Percentiles rank a stretch among this genome's conserved stretches.
phyloP scores from a whole-genome alignment of 2,329 filamentous ascomycete species.

The Aspergillus sp. region DNA sequence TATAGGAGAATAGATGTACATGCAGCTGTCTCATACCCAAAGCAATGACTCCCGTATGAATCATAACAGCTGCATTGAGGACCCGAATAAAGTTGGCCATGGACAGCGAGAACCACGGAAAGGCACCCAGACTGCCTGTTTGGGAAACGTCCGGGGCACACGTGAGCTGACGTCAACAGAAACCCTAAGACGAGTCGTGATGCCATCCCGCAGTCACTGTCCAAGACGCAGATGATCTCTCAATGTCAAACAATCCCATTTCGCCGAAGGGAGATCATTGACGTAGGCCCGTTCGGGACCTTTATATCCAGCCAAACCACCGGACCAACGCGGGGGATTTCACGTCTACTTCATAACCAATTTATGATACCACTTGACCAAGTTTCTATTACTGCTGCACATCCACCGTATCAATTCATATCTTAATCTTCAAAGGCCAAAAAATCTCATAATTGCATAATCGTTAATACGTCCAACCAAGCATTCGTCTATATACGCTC shows the following conservation, averaged over 20 bases:
- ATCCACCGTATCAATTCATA: not conserved
- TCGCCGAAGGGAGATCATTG: not conserved
- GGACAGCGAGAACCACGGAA: not conserved
- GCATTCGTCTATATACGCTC: constrained; percentile 1
- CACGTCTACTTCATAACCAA: not conserved
- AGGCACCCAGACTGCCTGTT: not conserved
- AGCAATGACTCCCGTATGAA: not conserved
- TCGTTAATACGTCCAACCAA: not conserved
- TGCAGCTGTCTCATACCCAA: too few species aligned
- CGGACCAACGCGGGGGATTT: not conserved
- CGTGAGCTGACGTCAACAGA: constrained; percentile 21
- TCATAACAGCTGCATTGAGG: not conserved
- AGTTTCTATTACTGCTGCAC: not conserved
- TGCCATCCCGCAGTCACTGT: not conserved
- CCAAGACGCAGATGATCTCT: not conserved
- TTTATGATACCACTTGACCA: not conserved
- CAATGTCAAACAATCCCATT: not conserved
- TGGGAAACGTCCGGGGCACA: not conserved
- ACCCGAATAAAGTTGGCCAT: not conserved
- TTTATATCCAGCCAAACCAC: not conserved
- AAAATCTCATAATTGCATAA: not conserved
- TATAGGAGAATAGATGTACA: too few species aligned
- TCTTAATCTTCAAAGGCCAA: not conserved
- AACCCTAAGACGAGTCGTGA: not conserved
- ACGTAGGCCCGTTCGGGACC: not conserved